Evolutionary conservation across 2,329 filamentous ascomycete species (phyloP).

Genomic region (Penicillium corylophilum): DNA sequence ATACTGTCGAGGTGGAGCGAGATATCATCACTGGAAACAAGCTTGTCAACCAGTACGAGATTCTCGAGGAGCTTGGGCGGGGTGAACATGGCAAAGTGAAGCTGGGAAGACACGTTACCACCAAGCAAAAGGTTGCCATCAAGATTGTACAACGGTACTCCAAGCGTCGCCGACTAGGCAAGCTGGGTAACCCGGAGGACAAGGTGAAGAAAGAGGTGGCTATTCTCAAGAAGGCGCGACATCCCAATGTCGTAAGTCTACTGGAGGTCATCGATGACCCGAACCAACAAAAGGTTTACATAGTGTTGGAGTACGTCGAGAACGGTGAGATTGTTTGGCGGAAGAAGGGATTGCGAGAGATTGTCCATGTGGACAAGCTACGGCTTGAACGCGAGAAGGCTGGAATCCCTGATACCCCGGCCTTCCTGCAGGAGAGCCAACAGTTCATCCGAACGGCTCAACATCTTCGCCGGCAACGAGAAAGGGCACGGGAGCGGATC

Average conservation of each 20-base stretch:
- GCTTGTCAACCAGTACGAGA: conserved; percentile 95
- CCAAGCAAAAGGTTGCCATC: conserved; percentile 81
- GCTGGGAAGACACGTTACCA: conserved; percentile 76
- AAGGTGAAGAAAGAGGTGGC: conserved; percentile 94
- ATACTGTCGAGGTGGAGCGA: conserved; percentile 86
- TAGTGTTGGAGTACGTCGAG: conserved; percentile 93
- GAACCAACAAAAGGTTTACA: conserved; percentile 95
- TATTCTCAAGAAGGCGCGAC: conserved; percentile 95
- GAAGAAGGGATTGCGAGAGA: conserved; percentile 78
- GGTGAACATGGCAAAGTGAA: conserved; percentile 98
- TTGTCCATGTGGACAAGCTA: conserved; percentile 78
- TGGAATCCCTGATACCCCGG: conserved; percentile 69
- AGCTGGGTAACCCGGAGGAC: conserved; percentile 63
- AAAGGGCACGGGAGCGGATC: conserved; percentile 60
- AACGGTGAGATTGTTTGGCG: conserved; percentile 93
- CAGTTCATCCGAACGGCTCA: conserved; percentile 42
- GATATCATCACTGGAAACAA: conserved; percentile 89
- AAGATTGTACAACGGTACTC: conserved; percentile 98
- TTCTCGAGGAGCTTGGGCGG: conserved; percentile 92
- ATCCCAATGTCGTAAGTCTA: conserved; percentile 93
- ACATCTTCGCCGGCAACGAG: conserved; percentile 45
- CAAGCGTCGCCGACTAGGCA: conserved; percentile 86
- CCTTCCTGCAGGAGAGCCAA: conserved; percentile 45
- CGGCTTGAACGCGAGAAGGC: conserved; percentile 73
- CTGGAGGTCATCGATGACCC: conserved; percentile 98